phyloP scores from a whole-genome alignment of 177 flowering plant genomes.

The Telopea speciosissima region DNA sequence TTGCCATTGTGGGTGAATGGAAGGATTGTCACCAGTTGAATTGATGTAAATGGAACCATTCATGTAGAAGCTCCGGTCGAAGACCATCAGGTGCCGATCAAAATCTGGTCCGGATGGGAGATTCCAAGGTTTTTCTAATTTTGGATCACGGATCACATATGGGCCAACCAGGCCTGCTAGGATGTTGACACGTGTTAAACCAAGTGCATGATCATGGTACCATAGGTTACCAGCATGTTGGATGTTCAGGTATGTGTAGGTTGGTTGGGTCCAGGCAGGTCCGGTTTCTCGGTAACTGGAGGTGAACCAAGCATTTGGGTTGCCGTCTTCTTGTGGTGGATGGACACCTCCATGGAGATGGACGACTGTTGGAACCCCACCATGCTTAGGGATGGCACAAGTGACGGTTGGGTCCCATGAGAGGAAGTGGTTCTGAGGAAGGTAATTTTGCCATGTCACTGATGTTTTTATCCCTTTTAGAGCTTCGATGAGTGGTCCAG shows the following conservation, averaged over 20 bases:
- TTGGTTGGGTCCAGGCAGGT: conserved; percentile 9
- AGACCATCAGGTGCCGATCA: conserved; percentile 3
- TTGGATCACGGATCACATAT: conserved; percentile 4
- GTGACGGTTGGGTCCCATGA: conserved; percentile 24
- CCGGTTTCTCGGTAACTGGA: conserved; percentile 14
- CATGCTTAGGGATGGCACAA: conserved; percentile 12
- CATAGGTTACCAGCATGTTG: conserved; percentile 17
- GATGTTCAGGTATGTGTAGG: conserved; percentile 12
- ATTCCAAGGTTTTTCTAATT: background rate
- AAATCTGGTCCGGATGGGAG: background rate
- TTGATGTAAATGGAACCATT: conserved; percentile 13
- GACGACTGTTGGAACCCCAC: conserved; percentile 22
- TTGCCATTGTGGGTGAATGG: conserved; percentile 17
- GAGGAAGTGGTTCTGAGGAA: conserved; percentile 18
- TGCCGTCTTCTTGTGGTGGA: conserved; percentile 15
- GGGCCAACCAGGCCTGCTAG: conserved; percentile 12
- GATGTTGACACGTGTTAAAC: conserved; percentile 11
- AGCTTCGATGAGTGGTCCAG: conserved; percentile 21
- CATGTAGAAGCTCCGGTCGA: conserved; percentile 8
- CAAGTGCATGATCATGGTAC: conserved; percentile 19
- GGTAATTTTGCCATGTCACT: conserved; percentile 21
- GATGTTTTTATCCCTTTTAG: conserved; percentile 3
- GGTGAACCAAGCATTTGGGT: conserved; percentile 21
- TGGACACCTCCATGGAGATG: conserved; percentile 22
- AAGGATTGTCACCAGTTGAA: conserved; percentile 11